Conservation (phyloP, 495 filamentous ascomycete genomes). For the Aspergillus sclerotiicarbonarius region DNA sequence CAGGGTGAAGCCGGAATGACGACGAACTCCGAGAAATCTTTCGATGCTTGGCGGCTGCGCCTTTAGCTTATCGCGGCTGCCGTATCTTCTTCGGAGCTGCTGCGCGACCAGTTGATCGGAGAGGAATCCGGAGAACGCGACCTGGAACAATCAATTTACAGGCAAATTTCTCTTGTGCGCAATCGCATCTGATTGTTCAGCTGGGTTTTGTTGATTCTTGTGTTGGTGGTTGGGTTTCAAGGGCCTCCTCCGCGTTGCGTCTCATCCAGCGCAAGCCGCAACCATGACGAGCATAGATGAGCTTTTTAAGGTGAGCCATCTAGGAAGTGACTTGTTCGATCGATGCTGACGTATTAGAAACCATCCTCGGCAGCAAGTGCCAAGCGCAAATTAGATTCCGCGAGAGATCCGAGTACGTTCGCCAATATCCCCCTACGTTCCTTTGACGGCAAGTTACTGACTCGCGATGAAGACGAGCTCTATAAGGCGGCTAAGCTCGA, state of each 20-base stretch:
- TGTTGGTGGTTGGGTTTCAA: conserved; percentile 8
- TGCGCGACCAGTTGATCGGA: conserved; percentile 19
- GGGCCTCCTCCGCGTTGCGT: neutral
- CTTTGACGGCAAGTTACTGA: conserved; percentile 20
- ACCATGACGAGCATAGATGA: conserved; percentile 78
- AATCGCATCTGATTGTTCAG: neutral
- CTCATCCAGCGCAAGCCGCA: conserved; percentile 17
- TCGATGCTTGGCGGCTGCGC: conserved; percentile 43
- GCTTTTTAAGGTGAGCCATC: conserved; percentile 68
- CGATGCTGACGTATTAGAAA: conserved; percentile 38
- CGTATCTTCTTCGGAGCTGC: conserved; percentile 38
- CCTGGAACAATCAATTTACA: neutral
- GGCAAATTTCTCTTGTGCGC: neutral
- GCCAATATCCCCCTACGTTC: conserved; percentile 1
- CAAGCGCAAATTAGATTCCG: conserved; percentile 77
- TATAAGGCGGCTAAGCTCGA: conserved; percentile 85
- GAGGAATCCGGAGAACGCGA: neutral
- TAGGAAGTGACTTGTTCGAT: neutral
- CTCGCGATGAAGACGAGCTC: conserved; percentile 50
- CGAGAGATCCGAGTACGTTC: conserved; percentile 66
- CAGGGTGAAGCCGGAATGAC: conserved; percentile 5
- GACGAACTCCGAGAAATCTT: conserved; percentile 40
- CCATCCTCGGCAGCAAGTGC: conserved; percentile 40
- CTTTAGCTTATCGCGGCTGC: conserved; percentile 31
- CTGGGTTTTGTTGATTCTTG: neutral